Evolutionary conservation across 495 filamentous ascomycete genomes (phyloP).

Genomic region (Neurospora pannonica): DNA sequence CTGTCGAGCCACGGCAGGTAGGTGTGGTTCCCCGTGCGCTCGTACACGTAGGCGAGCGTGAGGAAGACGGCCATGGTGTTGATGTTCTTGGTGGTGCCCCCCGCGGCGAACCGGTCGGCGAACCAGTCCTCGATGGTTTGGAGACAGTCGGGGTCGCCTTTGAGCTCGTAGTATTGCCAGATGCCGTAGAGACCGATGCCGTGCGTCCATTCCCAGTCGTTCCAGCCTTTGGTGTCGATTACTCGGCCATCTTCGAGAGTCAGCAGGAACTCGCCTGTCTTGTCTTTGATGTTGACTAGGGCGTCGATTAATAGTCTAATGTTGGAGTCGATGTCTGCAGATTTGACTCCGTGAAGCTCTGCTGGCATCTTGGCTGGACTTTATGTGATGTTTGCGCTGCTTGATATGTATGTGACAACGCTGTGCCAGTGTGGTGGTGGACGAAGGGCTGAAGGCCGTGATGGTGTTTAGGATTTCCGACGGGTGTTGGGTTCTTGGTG

Average conservation of each 20-base stretch:
- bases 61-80: conserved; percentile 70
- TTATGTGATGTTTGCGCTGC: not conserved
- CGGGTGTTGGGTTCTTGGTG: not conserved
- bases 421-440: not conserved
- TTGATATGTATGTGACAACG: not conserved
- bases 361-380: conserved; percentile 24
- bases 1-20: conserved; percentile 62
- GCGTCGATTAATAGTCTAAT: conserved; percentile 56
- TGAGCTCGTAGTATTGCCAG: conserved; percentile 65
- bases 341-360: conserved; percentile 28
- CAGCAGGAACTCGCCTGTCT: conserved; percentile 58
- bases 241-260: conserved; percentile 57
- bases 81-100: conserved; percentile 70
- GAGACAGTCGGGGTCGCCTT: conserved; percentile 40
- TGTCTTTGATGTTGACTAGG: conserved; percentile 61
- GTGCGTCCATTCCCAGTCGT: conserved; percentile 76
- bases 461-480: not conserved
- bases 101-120: conserved; percentile 49
- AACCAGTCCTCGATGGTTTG: conserved; percentile 62
- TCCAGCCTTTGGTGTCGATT: conserved; percentile 72
- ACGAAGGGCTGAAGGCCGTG: not conserved
- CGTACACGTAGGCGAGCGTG: conserved; percentile 61
- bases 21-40: conserved; percentile 49
- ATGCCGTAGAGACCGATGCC: conserved; percentile 70
- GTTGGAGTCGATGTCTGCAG: conserved; percentile 41